Conservation (phyloP, 2,329 filamentous ascomycete genomes). For the Beauveria varroae region DNA sequence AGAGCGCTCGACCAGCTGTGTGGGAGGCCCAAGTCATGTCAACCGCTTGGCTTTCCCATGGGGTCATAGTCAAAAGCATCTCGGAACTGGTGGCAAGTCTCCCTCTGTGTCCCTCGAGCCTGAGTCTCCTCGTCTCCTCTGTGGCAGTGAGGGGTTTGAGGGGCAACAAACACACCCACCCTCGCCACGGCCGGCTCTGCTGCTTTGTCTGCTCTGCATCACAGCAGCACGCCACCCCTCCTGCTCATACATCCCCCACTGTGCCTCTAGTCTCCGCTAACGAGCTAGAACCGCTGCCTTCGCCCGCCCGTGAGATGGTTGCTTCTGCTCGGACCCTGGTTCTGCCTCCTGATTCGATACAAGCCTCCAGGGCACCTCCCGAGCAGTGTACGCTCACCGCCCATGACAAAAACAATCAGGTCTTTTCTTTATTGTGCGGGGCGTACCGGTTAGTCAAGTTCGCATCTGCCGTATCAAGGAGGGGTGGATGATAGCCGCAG, state of each 20-base stretch:
- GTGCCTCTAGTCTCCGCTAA: background rate
- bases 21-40: background rate
- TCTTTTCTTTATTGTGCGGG: background rate
- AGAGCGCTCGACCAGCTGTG: background rate
- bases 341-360: slow-evolving; percentile 2
- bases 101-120: background rate
- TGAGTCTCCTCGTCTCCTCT: background rate
- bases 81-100: background rate
- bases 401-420: background rate
- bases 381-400: background rate
- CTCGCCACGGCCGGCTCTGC: background rate
- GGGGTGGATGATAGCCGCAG: background rate
- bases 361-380: background rate
- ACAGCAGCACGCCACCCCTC: background rate
- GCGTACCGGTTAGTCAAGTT: background rate
- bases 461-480: background rate
- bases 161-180: background rate
- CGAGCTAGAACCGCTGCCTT: background rate
- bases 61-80: background rate
- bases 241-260: background rate
- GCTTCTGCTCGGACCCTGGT: slow-evolving; percentile 4
- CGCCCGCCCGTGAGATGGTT: background rate
- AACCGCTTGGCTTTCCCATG: background rate
- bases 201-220: background rate
- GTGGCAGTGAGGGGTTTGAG: background rate